A percentile compares a stretch with the other conserved stretches of the same genome.
phyloP scores from a whole-genome alignment of 305 asterid genomes.

The Vinca major region DNA sequence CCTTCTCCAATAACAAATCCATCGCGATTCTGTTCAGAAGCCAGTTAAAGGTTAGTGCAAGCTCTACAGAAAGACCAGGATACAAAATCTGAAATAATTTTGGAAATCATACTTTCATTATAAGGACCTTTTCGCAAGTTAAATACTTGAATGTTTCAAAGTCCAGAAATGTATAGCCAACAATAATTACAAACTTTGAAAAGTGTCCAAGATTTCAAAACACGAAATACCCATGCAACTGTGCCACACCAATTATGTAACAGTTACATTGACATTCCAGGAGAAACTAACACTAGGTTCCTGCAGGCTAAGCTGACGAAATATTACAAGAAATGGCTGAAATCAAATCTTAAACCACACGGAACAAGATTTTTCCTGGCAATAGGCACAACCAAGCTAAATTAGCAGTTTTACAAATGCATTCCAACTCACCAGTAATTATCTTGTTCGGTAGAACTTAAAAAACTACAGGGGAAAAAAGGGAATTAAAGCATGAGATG shows the following conservation, averaged over 20 bases:
- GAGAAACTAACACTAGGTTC: not conserved
- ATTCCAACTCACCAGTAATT: not conserved
- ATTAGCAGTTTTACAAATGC: not conserved
- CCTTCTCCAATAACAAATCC: slow-evolving; percentile 99
- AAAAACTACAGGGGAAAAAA: not conserved
- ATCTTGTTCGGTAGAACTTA: not conserved
- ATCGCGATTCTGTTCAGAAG: slow-evolving; percentile 64
- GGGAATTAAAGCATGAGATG: slow-evolving; percentile 6
- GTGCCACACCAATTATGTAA: not conserved
- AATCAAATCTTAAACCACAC: not conserved
- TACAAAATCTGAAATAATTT: slow-evolving; percentile 1
- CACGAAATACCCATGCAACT: not conserved
- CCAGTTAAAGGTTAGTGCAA: slow-evolving; percentile 14
- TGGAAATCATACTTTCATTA: not conserved
- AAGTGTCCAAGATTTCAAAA: not conserved
- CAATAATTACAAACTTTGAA: not conserved
- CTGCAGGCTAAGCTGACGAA: not conserved
- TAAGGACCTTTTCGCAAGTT: not conserved
- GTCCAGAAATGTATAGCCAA: not conserved
- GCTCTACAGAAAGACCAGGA: not conserved
- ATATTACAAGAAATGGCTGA: not conserved
- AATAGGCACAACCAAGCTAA: not conserved
- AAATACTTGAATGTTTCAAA: not conserved
- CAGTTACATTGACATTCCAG: not conserved
- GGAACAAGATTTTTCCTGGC: not conserved